Evolutionary conservation across 2,329 filamentous ascomycete species (phyloP).

Genomic region (Ascochyta lentis): DNA sequence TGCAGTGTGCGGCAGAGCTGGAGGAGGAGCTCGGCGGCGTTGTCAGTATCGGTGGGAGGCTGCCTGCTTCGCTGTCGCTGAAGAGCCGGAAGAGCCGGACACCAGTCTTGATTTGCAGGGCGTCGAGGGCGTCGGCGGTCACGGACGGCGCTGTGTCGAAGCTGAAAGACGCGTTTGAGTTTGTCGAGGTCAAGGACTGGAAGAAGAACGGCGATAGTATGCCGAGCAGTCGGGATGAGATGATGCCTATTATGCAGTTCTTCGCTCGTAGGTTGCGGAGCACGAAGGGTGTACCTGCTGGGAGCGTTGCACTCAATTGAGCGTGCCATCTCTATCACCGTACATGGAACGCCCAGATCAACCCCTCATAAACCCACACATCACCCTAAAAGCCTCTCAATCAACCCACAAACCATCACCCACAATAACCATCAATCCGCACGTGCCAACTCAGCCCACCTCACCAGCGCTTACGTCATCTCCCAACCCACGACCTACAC

Average conservation of each 20-base stretch:
- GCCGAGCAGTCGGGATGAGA: constrained; percentile 84
- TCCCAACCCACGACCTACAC: no score
- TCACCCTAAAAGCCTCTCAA: no score
- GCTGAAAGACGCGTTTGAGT: constrained; percentile 69
- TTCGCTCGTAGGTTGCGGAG: constrained; percentile 70
- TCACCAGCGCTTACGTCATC: constrained; percentile 13
- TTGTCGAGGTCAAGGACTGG: constrained; percentile 50
- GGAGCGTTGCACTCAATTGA: constrained; percentile 57
- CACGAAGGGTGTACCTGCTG: constrained; percentile 60
- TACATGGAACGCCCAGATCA: no score
- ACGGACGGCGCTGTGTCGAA: constrained; percentile 69
- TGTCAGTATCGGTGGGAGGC: constrained; percentile 67
- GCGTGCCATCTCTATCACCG: not conserved
- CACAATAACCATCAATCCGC: no score
- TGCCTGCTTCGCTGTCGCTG: constrained; percentile 54
- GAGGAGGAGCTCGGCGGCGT: constrained; percentile 62
- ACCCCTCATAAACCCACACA: no score
- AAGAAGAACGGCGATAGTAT: constrained; percentile 74
- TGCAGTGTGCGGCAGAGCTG: constrained; percentile 52
- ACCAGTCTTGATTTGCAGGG: constrained; percentile 68
- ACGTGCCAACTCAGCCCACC: no score
- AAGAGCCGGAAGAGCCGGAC: constrained; percentile 64
- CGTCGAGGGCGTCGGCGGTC: constrained; percentile 58
- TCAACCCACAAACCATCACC: not conserved
- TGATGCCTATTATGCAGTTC: constrained; percentile 88